Evolutionary conservation across 345 rosid species (phyloP), one percentile per base, ranked within the genome.

Genomic region (Crucihimalaya himalaica): DNA sequence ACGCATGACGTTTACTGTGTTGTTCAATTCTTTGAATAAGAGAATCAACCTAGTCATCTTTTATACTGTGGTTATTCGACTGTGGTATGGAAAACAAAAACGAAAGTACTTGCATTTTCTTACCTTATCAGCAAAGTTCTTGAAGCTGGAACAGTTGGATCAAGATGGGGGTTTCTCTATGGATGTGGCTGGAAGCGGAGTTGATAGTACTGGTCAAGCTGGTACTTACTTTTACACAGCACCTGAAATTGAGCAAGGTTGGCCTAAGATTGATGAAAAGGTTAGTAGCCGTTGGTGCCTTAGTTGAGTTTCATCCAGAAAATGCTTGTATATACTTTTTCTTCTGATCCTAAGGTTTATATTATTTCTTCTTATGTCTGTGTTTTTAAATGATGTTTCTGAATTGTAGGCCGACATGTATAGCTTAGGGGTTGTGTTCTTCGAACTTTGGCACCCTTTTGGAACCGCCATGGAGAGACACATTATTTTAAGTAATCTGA

Each of bases 191-290:
- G 95, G 96, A 85, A 85, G 87, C 66, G 93, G 96, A 34, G 66
- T 82, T 45, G 97, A 94, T 72, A 79, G 96, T 79, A 94, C 98
- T 42, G 95, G 98, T 80, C 90, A 87, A 84, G 89, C 92, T 35
- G 98, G 98, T 75, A 94, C 98, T 48, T 94, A 88, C 74, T 91
- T 94, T 61, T 94, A 94, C 64, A 94, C 97, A 71, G 98, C 98
- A 10, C 98, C 98, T 57, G 98, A 94, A 84, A 94, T 94, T 76
- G 98, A 94, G 81, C 98, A 94, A 80, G 86, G 88, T 29, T 94
- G 98, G 98, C 97, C 98, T 57, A 94, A 88, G 84, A 91, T 94
- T 75, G 96, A 94, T 82, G 98, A 94, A 81, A 94, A 89, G 96
- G 98, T 94, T 43, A 72, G 72, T 66, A 16, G 52, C 50, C 77